Evolutionary conservation across 345 rosid species (phyloP), one percentile per base, ranked within the genome.

Genomic region (Gossypium thurberi): DNA sequence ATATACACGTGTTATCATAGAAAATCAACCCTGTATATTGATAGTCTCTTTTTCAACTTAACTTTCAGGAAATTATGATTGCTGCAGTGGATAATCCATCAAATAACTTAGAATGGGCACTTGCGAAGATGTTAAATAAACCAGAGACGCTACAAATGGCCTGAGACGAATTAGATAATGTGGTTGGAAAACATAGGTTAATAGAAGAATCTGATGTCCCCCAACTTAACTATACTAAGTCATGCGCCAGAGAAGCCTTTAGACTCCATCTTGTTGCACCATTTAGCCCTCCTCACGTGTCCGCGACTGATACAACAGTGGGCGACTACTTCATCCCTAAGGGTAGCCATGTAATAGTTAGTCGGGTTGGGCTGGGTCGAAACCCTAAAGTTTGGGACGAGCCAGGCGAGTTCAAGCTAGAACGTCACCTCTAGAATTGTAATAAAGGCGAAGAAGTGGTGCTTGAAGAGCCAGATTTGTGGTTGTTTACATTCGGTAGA

Each of bases 31-130:
- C 37, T 33, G 6, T 33, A 46, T 46, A 9, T 46, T 9, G 48
- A 46, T 46, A 46, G 4, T 10, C 1, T 46, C 8, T 8, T 12
- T 53, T n/a, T 11, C 26, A 3, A 3, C 6, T 25, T 12, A 11
- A 59, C 12, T 47, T 65, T 23, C 50, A 83, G 82, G 86, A 78
- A 13, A 8, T 84, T 11, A 81, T 74, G 72, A 0, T 77, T 0
- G 82, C 79, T 10, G 13, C 78, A 3, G 69, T 77, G 10, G 82
- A 81, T 53, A 81, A 84, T 52, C 87, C 84, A 52, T 72, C 84
- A 44, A 81, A 84, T 71, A 81, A 76, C 0, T n/a, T 46, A 0
- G 83, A 82, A 66, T 82, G 81, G 82, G 78, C 58, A 40, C 33
- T 82, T 8, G 80, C 80, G 6, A 81, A 82, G 72, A 66, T 77